Conservation (phyloP, 768 basidiomycete species). For the Hemileccinum impolitum region DNA sequence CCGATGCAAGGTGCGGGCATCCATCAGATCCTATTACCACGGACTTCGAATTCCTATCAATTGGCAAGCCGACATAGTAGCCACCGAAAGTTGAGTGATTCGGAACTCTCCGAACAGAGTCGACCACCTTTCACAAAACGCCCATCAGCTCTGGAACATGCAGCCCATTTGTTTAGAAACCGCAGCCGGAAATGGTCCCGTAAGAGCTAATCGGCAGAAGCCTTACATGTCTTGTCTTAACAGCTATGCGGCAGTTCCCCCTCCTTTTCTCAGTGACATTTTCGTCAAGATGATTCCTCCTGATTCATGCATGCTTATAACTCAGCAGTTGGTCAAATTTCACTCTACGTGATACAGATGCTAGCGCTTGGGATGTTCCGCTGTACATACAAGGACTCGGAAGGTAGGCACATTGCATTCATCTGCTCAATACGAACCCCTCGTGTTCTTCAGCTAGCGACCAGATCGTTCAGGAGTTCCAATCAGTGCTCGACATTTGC, state of each 20-base stretch:
- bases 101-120: no score
- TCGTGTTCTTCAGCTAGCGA: no score
- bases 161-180: neutral
- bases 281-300: neutral
- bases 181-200: no score
- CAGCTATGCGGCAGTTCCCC: no score
- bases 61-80: no score
- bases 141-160: neutral
- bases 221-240: no score
- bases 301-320: fast-evolving
- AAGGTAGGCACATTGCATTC: neutral
- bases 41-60: neutral
- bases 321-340: neutral
- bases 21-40: neutral
- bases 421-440: neutral
- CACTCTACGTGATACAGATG: neutral
- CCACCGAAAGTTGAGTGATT: no score
- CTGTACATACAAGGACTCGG: neutral
- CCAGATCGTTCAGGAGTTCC: no score
- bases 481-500: no score
- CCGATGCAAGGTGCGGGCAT: neutral
- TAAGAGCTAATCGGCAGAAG: no score
- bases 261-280: neutral
- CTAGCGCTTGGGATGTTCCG: neutral
- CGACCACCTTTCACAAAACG: no score